phyloP scores from a whole-genome alignment of 1,284 basidiomycete species.

The Irpex sp. region DNA sequence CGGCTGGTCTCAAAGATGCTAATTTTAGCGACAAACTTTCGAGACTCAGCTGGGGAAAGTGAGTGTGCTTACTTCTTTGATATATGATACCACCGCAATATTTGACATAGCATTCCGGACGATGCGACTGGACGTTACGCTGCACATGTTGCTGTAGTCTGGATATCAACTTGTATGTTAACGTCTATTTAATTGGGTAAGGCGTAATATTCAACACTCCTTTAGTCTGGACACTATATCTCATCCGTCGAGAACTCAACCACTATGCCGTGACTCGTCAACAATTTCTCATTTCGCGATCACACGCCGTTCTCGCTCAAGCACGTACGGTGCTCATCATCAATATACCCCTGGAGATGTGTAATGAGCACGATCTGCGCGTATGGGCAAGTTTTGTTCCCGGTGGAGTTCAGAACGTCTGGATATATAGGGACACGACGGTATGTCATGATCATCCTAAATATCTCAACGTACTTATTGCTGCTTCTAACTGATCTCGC shows the following conservation, averaged over 20 bases:
- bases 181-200: background rate
- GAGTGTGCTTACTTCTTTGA: constrained; percentile 13
- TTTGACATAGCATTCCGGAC: constrained; percentile 30
- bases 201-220: background rate
- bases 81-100: background rate
- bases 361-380: constrained; percentile 56
- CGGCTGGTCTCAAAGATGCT: constrained; percentile 37
- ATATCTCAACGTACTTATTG: no score
- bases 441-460: constrained; percentile 3
- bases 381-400: constrained; percentile 69
- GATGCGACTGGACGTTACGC: constrained; percentile 33
- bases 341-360: constrained; percentile 61
- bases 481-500: background rate
- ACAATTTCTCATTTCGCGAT: constrained; percentile 60
- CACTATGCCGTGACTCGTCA: constrained; percentile 69
- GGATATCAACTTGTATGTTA: constrained; percentile 40
- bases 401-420: constrained; percentile 74
- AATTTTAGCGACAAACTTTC: constrained; percentile 32
- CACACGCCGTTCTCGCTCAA: constrained; percentile 63
- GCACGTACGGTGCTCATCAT: constrained; percentile 79
- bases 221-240: constrained; percentile 67
- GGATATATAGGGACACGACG: constrained; percentile 62
- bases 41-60: constrained; percentile 48
- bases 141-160: constrained; percentile 45
- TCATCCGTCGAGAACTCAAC: constrained; percentile 63